Evolutionary conservation across 1,284 basidiomycete genomes (phyloP).

Genomic region (Papiliotrema nemorosa): DNA sequence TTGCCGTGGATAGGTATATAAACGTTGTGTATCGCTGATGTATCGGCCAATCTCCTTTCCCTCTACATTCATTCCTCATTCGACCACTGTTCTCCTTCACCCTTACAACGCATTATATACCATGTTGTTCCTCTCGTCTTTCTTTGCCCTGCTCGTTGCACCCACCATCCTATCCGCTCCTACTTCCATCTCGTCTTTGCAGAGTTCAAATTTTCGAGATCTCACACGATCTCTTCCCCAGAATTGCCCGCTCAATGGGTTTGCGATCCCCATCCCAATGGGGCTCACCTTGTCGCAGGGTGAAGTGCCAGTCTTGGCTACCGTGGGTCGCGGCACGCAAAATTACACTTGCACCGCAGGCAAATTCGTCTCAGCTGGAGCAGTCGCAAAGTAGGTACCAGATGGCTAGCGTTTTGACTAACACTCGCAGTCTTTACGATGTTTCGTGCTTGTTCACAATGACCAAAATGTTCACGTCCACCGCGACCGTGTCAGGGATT

Average conservation of each 20-base stretch:
- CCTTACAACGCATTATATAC: too few species aligned
- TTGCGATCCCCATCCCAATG: neutral
- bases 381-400: conserved; percentile 33
- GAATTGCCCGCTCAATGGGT: conserved; percentile 2
- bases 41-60: neutral
- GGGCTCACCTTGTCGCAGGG: conserved; percentile 3
- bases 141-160: neutral
- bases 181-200: neutral
- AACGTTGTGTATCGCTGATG: neutral
- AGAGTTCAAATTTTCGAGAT: neutral
- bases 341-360: conserved; percentile 38
- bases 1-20: too few species aligned
- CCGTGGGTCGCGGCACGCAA: conserved; percentile 30
- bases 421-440: conserved; percentile 56
- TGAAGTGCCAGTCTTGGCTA: conserved; percentile 12
- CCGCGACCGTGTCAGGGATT: conserved; percentile 5
- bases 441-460: conserved; percentile 55
- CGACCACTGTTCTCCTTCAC: too few species aligned
- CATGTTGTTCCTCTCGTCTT: too few species aligned
- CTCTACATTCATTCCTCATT: neutral
- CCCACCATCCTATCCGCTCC: neutral
- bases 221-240: neutral
- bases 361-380: conserved; percentile 26
- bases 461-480: conserved; percentile 43
- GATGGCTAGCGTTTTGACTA: neutral